phyloP scores from a whole-genome alignment of 1,139 yeast species.

The Protomyces inundatus region DNA sequence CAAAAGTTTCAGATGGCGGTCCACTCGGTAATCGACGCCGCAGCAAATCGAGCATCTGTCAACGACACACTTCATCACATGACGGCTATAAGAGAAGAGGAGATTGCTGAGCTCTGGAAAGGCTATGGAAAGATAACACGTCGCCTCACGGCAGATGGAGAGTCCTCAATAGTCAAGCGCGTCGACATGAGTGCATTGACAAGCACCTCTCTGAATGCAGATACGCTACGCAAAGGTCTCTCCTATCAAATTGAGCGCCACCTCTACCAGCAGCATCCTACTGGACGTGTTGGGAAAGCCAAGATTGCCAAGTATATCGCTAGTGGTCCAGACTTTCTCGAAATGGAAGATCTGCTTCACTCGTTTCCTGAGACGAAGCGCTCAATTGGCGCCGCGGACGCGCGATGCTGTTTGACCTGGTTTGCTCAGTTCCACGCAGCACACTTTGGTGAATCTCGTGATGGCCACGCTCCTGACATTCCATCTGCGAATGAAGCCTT shows the following conservation, averaged over 20 bases:
- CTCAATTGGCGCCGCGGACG: background rate
- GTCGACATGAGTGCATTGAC: background rate
- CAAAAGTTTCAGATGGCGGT: too few relatives aligned
- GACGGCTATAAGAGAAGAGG: background rate
- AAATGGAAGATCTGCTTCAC: background rate
- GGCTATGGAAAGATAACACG: slow-evolving; percentile 2
- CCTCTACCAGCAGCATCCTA: background rate
- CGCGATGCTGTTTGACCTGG: background rate
- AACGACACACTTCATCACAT: too few relatives aligned
- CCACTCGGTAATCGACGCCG: too few relatives aligned
- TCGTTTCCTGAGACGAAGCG: background rate
- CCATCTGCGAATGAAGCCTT: background rate
- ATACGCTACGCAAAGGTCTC: background rate
- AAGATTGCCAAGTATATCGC: background rate
- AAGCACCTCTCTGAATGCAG: background rate
- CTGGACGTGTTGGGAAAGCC: background rate
- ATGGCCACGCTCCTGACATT: background rate
- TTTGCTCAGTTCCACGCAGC: background rate
- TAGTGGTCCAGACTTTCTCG: background rate
- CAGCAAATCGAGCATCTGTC: too few relatives aligned
- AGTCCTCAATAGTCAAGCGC: background rate
- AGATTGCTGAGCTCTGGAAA: slow-evolving; percentile 1
- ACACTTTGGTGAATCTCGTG: background rate
- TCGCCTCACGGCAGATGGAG: background rate
- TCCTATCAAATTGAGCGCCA: slow-evolving; percentile 3